Base-by-base conservation (phyloP, 202 grass and related monocot genomes). In the Eragrostis tef region DNA sequence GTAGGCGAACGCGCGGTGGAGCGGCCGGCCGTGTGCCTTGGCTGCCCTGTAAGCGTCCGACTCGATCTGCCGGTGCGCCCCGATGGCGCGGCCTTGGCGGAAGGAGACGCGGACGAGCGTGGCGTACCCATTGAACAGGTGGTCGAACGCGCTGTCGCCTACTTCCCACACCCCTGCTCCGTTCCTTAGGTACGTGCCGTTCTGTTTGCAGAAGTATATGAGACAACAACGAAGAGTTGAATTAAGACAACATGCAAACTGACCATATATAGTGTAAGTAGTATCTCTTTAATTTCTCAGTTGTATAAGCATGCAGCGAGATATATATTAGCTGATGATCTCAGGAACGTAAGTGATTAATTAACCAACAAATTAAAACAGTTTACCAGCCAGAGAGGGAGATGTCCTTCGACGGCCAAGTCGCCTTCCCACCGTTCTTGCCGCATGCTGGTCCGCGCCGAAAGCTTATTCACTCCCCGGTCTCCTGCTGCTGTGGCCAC, bases 61-160 rank as follows among this genome's bases (percentile, higher is more conserved):
- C 70, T 88, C 70, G 53, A 88, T 21, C 24, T 88, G 86, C 16
- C 86, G 76, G 54, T 88, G 86, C 7, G 75, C 41, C 21, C 69
- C 75, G 26, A 19, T 16, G 47, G 64, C 77, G 25, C 57, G 64
- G 0, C 87, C 77, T 20, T 3, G 12, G 9, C 29, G 21, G 82
- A 89, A 81, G 24, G 53, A 71, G 71, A 85, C 51, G 77, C 82
- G 77, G 24, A 85, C 77, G 14, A 89, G 82, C 22, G 53, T 89
- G 51, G 87, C 82, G 70, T 89, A 89, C 12, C 87, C 87, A 45
- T 89, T 77, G 77, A 89, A 89, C 19, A 89, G 48, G 71, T 89
- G 87, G 54, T 61, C 34, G 56, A 77, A 77, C 7, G 52, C 26
- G 64, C 48, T 11, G 22, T 65, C 77, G 71, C 79, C 82, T 7